phyloP scores from a whole-genome alignment of 2,329 filamentous ascomycete genomes.

The Aspergillus aculeatus region DNA sequence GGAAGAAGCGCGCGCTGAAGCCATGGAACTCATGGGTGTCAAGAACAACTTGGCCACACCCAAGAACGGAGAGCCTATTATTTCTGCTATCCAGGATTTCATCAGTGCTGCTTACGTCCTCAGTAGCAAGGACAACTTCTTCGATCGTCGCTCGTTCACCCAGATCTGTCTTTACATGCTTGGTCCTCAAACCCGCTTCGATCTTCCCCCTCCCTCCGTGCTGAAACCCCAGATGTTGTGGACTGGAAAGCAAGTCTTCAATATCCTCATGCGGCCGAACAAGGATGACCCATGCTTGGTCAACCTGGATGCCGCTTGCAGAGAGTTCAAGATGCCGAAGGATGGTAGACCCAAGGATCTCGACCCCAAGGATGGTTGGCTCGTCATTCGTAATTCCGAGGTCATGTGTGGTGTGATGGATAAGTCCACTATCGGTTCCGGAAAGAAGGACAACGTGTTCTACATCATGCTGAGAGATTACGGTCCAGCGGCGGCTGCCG shows the following conservation, averaged over 20 bases:
- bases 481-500: slow-evolving; percentile 81
- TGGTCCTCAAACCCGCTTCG: slow-evolving; percentile 71
- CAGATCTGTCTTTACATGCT: slow-evolving; percentile 95
- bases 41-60: slow-evolving; percentile 95
- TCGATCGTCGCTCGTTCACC: slow-evolving; percentile 81
- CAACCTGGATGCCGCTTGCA: slow-evolving; percentile 90
- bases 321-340: slow-evolving; percentile 59
- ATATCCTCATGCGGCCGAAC: slow-evolving; percentile 85
- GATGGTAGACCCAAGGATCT: slow-evolving; percentile 54
- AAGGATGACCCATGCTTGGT: slow-evolving; percentile 77
- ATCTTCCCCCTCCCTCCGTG: slow-evolving; percentile 83
- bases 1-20: slow-evolving; percentile 92
- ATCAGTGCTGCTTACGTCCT: slow-evolving; percentile 92
- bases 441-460: slow-evolving; percentile 97
- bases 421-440: slow-evolving; percentile 93
- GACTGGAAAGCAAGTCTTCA: slow-evolving; percentile 98
- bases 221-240: slow-evolving; percentile 82
- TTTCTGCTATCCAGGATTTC: slow-evolving; percentile 98
- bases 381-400: slow-evolving; percentile 93
- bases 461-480: slow-evolving; percentile 96
- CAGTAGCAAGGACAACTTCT: slow-evolving; percentile 90
- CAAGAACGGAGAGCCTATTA: slow-evolving; percentile 96
- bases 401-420: slow-evolving; percentile 98
- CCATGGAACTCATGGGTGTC: slow-evolving; percentile 95
- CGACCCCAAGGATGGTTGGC: slow-evolving; percentile 82